A percentile compares a stretch with the other conserved stretches of the same genome.
These are phyloP conservation scores for Xylariales sp. DNA, from an alignment of 2,329 filamentous ascomycete species.

Conservation along the genomic window DNA sequence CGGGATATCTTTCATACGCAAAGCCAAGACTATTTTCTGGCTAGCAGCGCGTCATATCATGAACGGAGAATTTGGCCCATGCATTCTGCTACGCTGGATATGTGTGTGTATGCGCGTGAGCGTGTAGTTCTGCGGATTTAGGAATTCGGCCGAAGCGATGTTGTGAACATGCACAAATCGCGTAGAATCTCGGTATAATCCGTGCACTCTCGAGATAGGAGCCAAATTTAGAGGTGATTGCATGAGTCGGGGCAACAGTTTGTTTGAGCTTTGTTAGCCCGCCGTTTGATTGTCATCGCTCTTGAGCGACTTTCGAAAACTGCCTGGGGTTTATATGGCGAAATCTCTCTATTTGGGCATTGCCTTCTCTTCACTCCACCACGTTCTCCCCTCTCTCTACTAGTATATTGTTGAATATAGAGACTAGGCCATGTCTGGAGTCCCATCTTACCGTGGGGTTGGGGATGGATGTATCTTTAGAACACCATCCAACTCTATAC, in stretches of 20 bases:
- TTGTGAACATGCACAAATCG: slow-evolving; percentile 1
- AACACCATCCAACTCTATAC: not conserved
- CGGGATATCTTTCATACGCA: not conserved
- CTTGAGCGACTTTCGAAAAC: not conserved
- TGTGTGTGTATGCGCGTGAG: not conserved
- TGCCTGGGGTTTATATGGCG: not conserved
- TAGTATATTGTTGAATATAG: not conserved
- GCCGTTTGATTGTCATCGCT: not conserved
- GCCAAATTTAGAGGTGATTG: not conserved
- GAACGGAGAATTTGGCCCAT: slow-evolving; percentile 7
- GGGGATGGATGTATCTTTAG: not conserved
- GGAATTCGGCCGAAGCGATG: not conserved
- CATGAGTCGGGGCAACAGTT: not conserved
- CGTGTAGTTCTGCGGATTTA: not conserved
- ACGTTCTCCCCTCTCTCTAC: too few species aligned
- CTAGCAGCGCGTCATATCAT: not conserved
- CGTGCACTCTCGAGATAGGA: slow-evolving; percentile 5
- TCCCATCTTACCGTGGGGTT: not conserved
- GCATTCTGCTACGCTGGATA: not conserved
- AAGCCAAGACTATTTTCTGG: not conserved
- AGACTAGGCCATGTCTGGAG: not conserved
- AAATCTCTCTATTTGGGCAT: not conserved
- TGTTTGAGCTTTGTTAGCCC: not conserved
- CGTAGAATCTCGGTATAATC: not conserved
- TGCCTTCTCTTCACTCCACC: not conserved